A percentile compares a stretch with the other conserved stretches of the same genome.
Conservation (phyloP, 148 eudicot species). For the Chenopodium berlandieri region DNA sequence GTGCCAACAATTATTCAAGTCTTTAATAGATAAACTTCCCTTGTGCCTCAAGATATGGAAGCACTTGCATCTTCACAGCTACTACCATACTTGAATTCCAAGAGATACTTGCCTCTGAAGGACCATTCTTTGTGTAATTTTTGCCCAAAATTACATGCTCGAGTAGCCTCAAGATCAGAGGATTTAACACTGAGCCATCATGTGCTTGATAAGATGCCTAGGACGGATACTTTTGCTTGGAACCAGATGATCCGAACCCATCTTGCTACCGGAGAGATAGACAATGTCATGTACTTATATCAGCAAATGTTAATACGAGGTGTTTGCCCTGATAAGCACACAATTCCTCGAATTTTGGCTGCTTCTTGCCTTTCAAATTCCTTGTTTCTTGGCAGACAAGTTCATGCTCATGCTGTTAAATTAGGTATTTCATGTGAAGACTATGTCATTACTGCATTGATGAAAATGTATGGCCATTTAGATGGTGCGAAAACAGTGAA, state of each 20-base stretch:
- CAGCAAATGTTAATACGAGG: constrained; percentile 54
- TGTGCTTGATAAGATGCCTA: constrained; percentile 49
- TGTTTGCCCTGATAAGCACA: constrained; percentile 62
- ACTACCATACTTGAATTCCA: constrained; percentile 13
- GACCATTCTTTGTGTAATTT: constrained; percentile 6
- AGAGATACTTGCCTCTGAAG: constrained; percentile 10
- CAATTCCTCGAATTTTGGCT: constrained; percentile 55
- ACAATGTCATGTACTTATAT: constrained; percentile 39
- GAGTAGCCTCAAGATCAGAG: constrained; percentile 21
- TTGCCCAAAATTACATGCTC: not conserved
- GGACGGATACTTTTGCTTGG: constrained; percentile 51
- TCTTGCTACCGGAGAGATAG: constrained; percentile 34
- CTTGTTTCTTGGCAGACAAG: constrained; percentile 49
- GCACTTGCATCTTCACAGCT: constrained; percentile 23
- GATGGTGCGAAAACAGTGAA: constrained; percentile 43
- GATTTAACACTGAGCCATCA: constrained; percentile 27
- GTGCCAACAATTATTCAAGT: not conserved
- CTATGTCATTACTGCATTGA: constrained; percentile 60
- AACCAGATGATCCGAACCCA: constrained; percentile 52
- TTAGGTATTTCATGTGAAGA: constrained; percentile 40
- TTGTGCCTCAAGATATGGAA: constrained; percentile 24
- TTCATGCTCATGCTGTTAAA: constrained; percentile 66
- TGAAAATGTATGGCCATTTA: constrained; percentile 60
- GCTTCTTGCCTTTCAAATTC: constrained; percentile 41
- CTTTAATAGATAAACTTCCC: not conserved